These are phyloP conservation scores for Bimuria novae-zelandiae DNA, from an alignment of 2,329 filamentous ascomycete genomes.

Conservation along the genomic window DNA sequence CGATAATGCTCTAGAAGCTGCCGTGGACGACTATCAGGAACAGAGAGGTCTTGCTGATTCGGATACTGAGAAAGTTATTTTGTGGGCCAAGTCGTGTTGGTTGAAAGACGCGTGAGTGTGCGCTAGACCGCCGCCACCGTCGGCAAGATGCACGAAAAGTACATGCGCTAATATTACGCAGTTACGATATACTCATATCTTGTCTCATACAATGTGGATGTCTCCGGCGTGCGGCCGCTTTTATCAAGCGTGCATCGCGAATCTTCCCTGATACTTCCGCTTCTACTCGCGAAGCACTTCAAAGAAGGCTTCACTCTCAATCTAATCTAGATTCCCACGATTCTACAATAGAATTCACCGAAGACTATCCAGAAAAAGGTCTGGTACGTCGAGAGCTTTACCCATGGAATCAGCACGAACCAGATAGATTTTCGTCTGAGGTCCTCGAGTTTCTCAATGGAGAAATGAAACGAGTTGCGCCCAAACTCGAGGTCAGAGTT, in stretches of 20 bases:
- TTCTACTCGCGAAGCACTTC: conserved; percentile 60
- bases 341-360: conserved; percentile 53
- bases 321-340: conserved; percentile 28
- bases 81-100: conserved; percentile 29
- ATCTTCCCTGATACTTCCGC: conserved; percentile 60
- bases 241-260: conserved; percentile 65
- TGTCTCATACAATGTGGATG: conserved; percentile 66
- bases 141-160: no score
- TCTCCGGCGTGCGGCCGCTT: conserved; percentile 68
- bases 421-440: conserved; percentile 59
- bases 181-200: conserved; percentile 49
- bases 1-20: conserved; percentile 63
- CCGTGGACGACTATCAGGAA: conserved; percentile 43
- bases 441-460: conserved; percentile 71
- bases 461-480: conserved; percentile 69
- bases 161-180: conserved; percentile 18
- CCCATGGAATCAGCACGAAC: conserved; percentile 66
- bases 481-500: conserved; percentile 79
- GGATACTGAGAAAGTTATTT: conserved; percentile 18
- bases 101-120: conserved; percentile 38
- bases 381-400: conserved; percentile 69
- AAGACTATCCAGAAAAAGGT: conserved; percentile 69
- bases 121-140: not conserved
- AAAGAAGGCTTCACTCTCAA: conserved; percentile 23
- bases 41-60: not conserved